These are phyloP conservation scores for Agrocybe pediades DNA, from an alignment of 768 basidiomycete genomes.

Conservation along the genomic window DNA sequence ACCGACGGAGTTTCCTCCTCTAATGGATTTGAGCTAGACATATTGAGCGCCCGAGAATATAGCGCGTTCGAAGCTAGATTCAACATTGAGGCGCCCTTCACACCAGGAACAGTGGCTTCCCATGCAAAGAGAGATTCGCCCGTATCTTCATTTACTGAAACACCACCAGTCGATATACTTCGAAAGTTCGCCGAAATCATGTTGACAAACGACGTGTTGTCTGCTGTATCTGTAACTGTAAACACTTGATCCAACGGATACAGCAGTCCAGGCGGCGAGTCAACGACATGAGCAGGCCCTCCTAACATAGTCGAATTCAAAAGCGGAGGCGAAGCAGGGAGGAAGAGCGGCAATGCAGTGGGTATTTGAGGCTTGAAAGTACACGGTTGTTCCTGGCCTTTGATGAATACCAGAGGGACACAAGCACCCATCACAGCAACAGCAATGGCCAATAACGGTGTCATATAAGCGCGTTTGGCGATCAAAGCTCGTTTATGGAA, in stretches of 20 bases:
- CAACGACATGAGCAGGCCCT: constrained; percentile 39
- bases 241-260: constrained; percentile 48
- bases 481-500: constrained; percentile 72
- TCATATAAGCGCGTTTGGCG: constrained; percentile 67
- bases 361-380: constrained; percentile 36
- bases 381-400: constrained; percentile 53
- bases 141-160: constrained; percentile 58
- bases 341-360: constrained; percentile 50
- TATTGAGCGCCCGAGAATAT: constrained; percentile 62
- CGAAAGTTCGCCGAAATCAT: constrained; percentile 52
- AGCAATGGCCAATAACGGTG: constrained; percentile 53
- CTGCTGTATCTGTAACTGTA: constrained; percentile 40
- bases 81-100: constrained; percentile 60
- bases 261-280: constrained; percentile 57
- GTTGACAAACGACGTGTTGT: constrained; percentile 62
- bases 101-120: constrained; percentile 64
- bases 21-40: constrained; percentile 22
- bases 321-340: constrained; percentile 46
- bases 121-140: constrained; percentile 65
- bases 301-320: constrained; percentile 28
- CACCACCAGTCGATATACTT: constrained; percentile 64
- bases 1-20: constrained; percentile 32
- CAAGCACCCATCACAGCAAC: constrained; percentile 64
- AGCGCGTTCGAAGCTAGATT: constrained; percentile 71
- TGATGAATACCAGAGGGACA: constrained; percentile 68